A percentile compares a stretch with the other conserved stretches of the same genome.
Evolutionary conservation across 2,329 filamentous ascomycete genomes (phyloP).

Genomic region (Chrysosporium queenslandicum): DNA sequence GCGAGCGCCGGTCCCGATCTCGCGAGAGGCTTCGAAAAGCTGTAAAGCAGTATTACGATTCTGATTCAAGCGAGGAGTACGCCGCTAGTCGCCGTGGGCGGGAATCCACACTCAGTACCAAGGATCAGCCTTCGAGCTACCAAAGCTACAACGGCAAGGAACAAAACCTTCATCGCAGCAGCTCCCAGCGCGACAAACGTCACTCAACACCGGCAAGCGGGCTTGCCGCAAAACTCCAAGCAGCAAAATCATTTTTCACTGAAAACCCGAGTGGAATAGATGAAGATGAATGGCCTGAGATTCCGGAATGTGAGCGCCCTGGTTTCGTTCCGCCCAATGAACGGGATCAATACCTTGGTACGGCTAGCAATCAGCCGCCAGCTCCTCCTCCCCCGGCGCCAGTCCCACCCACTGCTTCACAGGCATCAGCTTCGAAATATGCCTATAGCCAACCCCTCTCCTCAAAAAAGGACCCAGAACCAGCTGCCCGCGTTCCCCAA

Average conservation of each 20-base stretch:
- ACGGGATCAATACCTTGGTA: constrained; percentile 2
- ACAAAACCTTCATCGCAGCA: constrained; percentile 1
- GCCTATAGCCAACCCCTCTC: constrained; percentile 16
- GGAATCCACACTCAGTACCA: constrained; percentile 11
- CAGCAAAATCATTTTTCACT: constrained; percentile 7
- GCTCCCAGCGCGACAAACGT: constrained; percentile 4
- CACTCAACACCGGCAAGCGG: background rate
- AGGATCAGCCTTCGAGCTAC: constrained; percentile 7
- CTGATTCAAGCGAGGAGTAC: constrained; percentile 11
- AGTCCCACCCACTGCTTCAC: constrained; percentile 8
- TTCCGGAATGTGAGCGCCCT: constrained; percentile 34
- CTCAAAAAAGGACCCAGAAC: constrained; percentile 4
- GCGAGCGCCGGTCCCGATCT: constrained; percentile 3
- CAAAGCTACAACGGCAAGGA: background rate
- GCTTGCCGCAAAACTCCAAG: constrained; percentile 2
- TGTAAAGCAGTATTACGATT: constrained; percentile 9
- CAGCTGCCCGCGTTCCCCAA: constrained; percentile 2
- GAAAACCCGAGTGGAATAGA: constrained; percentile 12
- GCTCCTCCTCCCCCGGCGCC: constrained; percentile 22
- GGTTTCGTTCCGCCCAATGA: constrained; percentile 32
- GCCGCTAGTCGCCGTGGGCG: background rate
- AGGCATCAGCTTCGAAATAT: constrained; percentile 18
- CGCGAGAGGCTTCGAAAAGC: constrained; percentile 8
- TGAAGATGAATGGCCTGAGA: constrained; percentile 28
- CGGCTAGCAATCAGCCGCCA: constrained; percentile 18